Percentiles rank a stretch among this genome's conserved stretches.
These are phyloP conservation scores for Karstenula rhodostoma DNA, from an alignment of 2,329 filamentous ascomycete genomes.

Conservation along the genomic window DNA sequence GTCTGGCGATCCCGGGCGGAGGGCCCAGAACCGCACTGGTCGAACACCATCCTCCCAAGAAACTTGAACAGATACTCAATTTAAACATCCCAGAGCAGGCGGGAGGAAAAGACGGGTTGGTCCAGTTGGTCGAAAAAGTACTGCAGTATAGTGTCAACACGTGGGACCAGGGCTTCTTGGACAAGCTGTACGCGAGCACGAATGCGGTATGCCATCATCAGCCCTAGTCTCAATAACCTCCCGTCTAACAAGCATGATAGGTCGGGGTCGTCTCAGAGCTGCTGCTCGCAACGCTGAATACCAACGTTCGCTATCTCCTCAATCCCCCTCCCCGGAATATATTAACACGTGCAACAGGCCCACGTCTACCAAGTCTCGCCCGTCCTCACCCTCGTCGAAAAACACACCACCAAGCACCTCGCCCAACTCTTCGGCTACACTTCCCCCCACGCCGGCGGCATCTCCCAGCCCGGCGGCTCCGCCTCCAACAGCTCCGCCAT, in stretches of 20 bases:
- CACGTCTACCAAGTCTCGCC: conserved; percentile 96
- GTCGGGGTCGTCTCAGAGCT: conserved; percentile 87
- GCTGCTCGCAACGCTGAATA: conserved; percentile 85
- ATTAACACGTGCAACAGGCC: conserved; percentile 56
- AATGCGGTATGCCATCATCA: conserved; percentile 68
- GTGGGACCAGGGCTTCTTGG: conserved; percentile 97
- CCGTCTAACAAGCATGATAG: conserved; percentile 44
- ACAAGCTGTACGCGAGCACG: conserved; percentile 92
- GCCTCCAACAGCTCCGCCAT: conserved; percentile 87
- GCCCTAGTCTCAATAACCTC: no score
- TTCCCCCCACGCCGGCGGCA: conserved; percentile 69
- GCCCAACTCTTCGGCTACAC: conserved; percentile 70
- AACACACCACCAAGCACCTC: conserved; percentile 76
- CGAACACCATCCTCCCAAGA: conserved; percentile 54
- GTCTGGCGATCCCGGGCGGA: conserved; percentile 71
- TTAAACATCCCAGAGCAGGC: conserved; percentile 47
- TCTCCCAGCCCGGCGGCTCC: conserved; percentile 80
- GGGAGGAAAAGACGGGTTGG: conserved; percentile 53
- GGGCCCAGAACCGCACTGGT: conserved; percentile 54
- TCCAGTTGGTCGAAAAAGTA: conserved; percentile 68
- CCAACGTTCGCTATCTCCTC: conserved; percentile 73
- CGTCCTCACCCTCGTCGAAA: conserved; percentile 86
- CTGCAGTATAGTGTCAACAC: conserved; percentile 93
- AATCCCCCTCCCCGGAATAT: background rate
- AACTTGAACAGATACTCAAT: conserved; percentile 52